Conservation (phyloP, 2,329 filamentous ascomycete species). For the Arachnopeziza araneosa region DNA sequence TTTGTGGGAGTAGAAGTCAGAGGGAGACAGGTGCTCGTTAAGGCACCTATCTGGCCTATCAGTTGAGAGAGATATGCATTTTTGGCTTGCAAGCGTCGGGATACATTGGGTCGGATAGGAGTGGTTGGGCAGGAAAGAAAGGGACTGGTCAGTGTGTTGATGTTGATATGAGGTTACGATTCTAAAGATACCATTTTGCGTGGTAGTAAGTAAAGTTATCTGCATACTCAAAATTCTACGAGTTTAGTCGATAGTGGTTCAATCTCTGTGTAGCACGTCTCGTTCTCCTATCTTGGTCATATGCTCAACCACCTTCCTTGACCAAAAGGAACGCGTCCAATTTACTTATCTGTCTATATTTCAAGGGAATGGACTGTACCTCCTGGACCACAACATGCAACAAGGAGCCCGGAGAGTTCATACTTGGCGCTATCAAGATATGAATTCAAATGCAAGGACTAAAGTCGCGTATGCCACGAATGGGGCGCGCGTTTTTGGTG, state of each 20-base stretch:
- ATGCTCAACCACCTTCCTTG: no score
- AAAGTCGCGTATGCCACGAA: no score
- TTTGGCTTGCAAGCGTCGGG: not conserved
- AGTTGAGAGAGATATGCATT: constrained; percentile 20
- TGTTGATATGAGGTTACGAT: not conserved
- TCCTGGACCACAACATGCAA: no score
- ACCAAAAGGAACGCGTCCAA: no score
- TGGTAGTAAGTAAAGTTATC: not conserved
- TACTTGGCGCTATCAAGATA: no score
- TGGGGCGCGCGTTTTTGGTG: no score
- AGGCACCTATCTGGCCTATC: constrained; percentile 68
- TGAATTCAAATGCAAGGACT: no score
- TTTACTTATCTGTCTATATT: no score
- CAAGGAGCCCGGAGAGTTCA: no score
- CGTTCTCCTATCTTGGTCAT: no score
- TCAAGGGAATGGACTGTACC: no score
- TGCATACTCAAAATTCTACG: not conserved
- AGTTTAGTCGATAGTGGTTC: not conserved
- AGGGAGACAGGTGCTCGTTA: constrained; percentile 67
- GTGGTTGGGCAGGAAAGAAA: not conserved
- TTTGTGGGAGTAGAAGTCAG: constrained; percentile 69
- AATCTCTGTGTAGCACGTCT: no score
- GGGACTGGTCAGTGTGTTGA: not conserved
- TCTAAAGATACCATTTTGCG: not conserved
- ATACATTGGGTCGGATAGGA: not conserved